These are phyloP conservation scores for Kazachstania psychrophila DNA, from an alignment of 805 yeast species.

Conservation along the genomic window DNA sequence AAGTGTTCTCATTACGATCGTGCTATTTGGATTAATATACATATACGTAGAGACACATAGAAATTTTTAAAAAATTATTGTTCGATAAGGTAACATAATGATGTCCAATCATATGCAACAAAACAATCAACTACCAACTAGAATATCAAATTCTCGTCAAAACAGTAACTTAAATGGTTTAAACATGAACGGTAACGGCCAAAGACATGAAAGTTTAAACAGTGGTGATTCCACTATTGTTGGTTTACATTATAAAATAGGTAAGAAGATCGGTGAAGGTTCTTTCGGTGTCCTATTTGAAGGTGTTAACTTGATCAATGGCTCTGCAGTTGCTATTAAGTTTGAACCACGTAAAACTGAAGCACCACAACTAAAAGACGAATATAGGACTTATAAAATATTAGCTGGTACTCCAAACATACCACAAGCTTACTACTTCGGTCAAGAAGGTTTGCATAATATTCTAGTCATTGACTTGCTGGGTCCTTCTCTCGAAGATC, in stretches of 20 bases:
- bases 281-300: conserved; percentile 97
- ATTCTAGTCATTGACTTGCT: conserved; percentile 87
- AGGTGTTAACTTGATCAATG: conserved; percentile 86
- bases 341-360: conserved; percentile 95
- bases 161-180: neutral
- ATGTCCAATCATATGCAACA: too few relatives aligned
- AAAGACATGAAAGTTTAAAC: neutral
- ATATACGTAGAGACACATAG: too few relatives aligned
- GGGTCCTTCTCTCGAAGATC: conserved; percentile 93
- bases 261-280: conserved; percentile 97
- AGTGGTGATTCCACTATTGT: conserved; percentile 35
- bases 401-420: conserved; percentile 79
- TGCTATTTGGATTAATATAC: too few relatives aligned
- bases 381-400: conserved; percentile 85
- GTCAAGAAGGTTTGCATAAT: conserved; percentile 96
- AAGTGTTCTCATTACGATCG: too few relatives aligned
- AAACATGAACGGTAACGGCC: neutral
- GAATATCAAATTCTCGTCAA: neutral
- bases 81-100: too few relatives aligned
- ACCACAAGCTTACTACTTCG: conserved; percentile 93
- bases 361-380: conserved; percentile 95
- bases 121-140: neutral
- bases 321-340: conserved; percentile 84
- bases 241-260: conserved; percentile 93
- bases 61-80: too few relatives aligned